Percentiles rank a stretch among this genome's conserved stretches.
phyloP scores from a whole-genome alignment of 164 flowering plant species.

The Magnolia changhungtana region DNA sequence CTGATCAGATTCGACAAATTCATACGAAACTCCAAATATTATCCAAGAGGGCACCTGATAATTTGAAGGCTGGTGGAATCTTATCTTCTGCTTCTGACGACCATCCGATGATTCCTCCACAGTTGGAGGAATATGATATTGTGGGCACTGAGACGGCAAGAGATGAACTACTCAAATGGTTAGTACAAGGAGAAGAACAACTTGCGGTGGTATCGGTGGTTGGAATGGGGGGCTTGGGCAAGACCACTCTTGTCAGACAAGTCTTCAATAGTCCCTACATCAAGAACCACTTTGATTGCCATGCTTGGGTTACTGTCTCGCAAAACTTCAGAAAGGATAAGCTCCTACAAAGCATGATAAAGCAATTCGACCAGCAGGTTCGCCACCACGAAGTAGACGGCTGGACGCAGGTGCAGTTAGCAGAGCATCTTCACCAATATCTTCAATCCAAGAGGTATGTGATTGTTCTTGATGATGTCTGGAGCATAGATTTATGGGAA shows the following conservation, averaged over 20 bases:
- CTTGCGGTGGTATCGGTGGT: not conserved
- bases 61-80: too few species aligned
- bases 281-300: constrained; percentile 16
- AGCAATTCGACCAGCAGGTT: not conserved
- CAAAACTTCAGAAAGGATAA: constrained; percentile 5
- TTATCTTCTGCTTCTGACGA: too few species aligned
- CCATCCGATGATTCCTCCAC: too few species aligned
- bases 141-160: not conserved
- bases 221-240: not conserved
- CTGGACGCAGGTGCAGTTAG: constrained; percentile 9
- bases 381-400: constrained; percentile 21
- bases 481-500: constrained; percentile 35
- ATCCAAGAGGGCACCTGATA: too few species aligned
- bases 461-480: constrained; percentile 53
- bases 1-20: too few species aligned
- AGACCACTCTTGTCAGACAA: constrained; percentile 25
- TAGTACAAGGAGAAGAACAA: not conserved
- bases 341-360: not conserved
- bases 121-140: not conserved
- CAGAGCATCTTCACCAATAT: constrained; percentile 28
- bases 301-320: constrained; percentile 26
- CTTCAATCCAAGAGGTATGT: constrained; percentile 40
- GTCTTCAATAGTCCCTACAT: constrained; percentile 6
- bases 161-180: not conserved
- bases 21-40: too few species aligned